These are phyloP conservation scores for Marasmius tenuissimus DNA, from an alignment of 1,284 basidiomycete genomes.

Conservation along the genomic window DNA sequence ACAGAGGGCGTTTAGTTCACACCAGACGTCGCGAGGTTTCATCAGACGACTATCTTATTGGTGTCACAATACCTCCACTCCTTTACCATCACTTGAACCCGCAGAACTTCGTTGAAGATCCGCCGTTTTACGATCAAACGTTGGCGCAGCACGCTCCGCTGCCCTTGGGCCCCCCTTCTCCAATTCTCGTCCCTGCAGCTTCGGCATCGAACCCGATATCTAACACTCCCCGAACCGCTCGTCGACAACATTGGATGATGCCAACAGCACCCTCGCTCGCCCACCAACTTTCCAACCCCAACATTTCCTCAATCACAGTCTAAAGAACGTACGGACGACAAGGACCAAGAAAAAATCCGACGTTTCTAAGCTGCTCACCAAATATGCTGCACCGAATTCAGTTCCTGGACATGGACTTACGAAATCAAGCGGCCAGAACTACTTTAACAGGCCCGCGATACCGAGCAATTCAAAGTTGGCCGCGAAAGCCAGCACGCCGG, in stretches of 20 bases:
- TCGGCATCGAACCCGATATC: no score
- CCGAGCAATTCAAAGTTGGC: slow-evolving; percentile 17
- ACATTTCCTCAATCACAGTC: no score
- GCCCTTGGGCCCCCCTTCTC: no score
- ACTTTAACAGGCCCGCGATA: slow-evolving; percentile 12
- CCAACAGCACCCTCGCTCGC: slow-evolving; percentile 31
- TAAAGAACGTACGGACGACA: slow-evolving; percentile 47
- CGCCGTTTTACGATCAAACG: no score
- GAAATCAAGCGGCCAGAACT: no score
- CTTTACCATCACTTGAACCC: no score
- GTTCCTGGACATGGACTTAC: no score
- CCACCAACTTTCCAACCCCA: slow-evolving; percentile 34
- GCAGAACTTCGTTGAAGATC: no score
- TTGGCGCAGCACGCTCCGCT: no score
- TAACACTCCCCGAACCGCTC: no score
- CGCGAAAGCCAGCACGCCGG: slow-evolving; percentile 9
- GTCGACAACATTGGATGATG: no score
- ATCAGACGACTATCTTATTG: slow-evolving; percentile 94
- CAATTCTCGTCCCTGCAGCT: no score
- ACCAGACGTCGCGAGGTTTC: slow-evolving; percentile 97
- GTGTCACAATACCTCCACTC: slow-evolving; percentile 97
- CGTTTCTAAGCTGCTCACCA: slow-evolving; percentile 64
- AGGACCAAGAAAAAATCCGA: slow-evolving; percentile 53
- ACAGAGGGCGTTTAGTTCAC: slow-evolving; percentile 91
- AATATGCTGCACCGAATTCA: slow-evolving; percentile 59